Base-by-base conservation (phyloP, 108 stramenopile genomes). In the Skeletonema tropicum region DNA sequence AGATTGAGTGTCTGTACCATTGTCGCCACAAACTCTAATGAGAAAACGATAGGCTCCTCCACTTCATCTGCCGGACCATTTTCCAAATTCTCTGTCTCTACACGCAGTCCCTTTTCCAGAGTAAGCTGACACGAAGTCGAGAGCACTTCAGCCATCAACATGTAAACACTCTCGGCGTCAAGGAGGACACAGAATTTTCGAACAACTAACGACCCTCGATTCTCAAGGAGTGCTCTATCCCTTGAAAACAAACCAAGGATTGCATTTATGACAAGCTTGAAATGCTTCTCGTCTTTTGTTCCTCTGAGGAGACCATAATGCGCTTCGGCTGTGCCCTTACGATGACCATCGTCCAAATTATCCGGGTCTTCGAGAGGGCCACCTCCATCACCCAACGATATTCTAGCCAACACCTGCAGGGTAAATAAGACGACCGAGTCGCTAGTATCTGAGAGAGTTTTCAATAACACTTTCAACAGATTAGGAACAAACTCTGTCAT, bases 1-100 rank as follows among this genome's bases (percentile, higher is more conserved):
- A 99, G 84, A 71, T 96, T 98, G 25, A 99, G 92, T 8, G 97
- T 97, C 84, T 99, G 97, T 6, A 99, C 97, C 97, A 99, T 98
- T 19, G 98, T 93, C 32, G 90, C 84, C 23, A 92, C 88, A 79
- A 99, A 99, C 73, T 97, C 93, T 42, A 97, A 61, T 2, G 92
- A 90, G 64, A 74, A 83, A 12, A 29, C 31, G 25, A 49, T 64
- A n/a, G 61, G 59, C 0, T 33, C 73, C n/a, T 89, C 87, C 15
- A 66, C 68, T 60, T 70, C 80, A 52, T 79, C 79, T n/a, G 52
- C 25, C n/a, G 80, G 71, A 15, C 57, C 71, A 13, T 72, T 72
- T 68, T 66, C 76, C 45, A 39, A 14, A 25, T 57, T 52, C 14
- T 67, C 66, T 55, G 52, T 3, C 9, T 23, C 52, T 23, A 55